A percentile compares a stretch with the other conserved stretches of the same genome.
Conservation (phyloP, 2,329 filamentous ascomycete species). For the Cladophialophora psammophila region DNA sequence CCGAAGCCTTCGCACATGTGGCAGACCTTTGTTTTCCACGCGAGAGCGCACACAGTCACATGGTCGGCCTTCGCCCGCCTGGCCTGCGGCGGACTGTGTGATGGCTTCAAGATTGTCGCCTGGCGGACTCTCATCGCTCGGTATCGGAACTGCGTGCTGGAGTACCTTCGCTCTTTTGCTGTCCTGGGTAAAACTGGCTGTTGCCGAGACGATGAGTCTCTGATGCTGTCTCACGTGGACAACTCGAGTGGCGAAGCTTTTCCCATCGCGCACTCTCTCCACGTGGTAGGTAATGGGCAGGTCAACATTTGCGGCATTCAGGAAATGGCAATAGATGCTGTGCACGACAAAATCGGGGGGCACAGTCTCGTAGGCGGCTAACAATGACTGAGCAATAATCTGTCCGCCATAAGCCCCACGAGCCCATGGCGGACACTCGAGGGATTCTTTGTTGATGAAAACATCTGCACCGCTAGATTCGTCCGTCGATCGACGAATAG, state of each 20-base stretch:
- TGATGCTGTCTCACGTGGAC: slow-evolving; percentile 94
- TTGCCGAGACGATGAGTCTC: slow-evolving; percentile 92
- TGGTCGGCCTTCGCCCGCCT: no score
- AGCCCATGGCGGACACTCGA: slow-evolving; percentile 84
- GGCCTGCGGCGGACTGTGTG: no score
- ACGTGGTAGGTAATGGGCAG: slow-evolving; percentile 96
- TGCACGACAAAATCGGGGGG: slow-evolving; percentile 80
- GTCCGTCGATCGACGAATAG: no score
- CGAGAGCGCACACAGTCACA: no score
- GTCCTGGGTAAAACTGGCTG: slow-evolving; percentile 83
- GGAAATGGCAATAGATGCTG: slow-evolving; percentile 99
- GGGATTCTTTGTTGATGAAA: no score
- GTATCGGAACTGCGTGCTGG: slow-evolving; percentile 70
- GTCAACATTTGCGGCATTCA: slow-evolving; percentile 83
- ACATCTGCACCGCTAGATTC: no score
- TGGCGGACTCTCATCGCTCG: slow-evolving; percentile 50
- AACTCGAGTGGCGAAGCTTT: slow-evolving; percentile 87
- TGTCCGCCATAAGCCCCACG: slow-evolving; percentile 92
- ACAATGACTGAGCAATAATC: slow-evolving; percentile 89
- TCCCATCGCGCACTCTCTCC: slow-evolving; percentile 88
- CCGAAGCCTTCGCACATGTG: slow-evolving; percentile 68
- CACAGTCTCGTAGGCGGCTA: slow-evolving; percentile 88
- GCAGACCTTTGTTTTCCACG: slow-evolving; percentile 56
- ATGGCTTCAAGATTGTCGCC: slow-evolving; percentile 11
- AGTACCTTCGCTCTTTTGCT: no score